A percentile compares a stretch with the other conserved stretches of the same genome.
phyloP scores from a whole-genome alignment of 257 asterid genomes.

The Leonotis leonurus region DNA sequence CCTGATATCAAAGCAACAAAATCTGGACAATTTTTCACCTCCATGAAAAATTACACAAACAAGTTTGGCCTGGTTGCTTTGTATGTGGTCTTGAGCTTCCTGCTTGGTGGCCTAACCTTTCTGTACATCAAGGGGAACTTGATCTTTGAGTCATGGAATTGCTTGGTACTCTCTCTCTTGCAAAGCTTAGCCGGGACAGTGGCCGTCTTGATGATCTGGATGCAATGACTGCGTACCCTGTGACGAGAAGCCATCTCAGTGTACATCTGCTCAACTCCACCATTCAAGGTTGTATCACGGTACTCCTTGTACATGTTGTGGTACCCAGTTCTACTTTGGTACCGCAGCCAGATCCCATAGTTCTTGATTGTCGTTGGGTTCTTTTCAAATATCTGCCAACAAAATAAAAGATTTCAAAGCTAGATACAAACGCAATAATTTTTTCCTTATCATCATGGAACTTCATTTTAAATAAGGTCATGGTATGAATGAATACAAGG shows the following conservation, averaged over 20 bases:
- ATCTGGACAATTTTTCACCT: background rate
- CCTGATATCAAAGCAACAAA: background rate
- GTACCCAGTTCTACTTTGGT: conserved; percentile 27
- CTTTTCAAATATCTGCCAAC: conserved; percentile 20
- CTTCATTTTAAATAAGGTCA: background rate
- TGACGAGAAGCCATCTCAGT: conserved; percentile 31
- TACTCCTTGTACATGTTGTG: conserved; percentile 26
- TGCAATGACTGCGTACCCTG: conserved; percentile 24
- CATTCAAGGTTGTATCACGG: conserved; percentile 24
- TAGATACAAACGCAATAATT: no score
- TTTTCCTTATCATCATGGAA: background rate
- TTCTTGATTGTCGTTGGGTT: conserved; percentile 21
- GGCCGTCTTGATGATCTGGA: conserved; percentile 20
- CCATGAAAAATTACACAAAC: conserved; percentile 6
- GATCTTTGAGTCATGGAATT: conserved; percentile 22
- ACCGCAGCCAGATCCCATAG: conserved; percentile 23
- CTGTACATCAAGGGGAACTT: conserved; percentile 24
- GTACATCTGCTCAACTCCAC: conserved; percentile 27
- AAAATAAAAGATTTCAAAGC: background rate
- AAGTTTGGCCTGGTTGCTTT: conserved; percentile 23
- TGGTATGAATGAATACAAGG: background rate
- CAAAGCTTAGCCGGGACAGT: conserved; percentile 27
- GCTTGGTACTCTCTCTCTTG: conserved; percentile 32
- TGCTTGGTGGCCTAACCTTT: conserved; percentile 29
- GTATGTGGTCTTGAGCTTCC: conserved; percentile 34